Conservation (phyloP, 768 basidiomycete genomes). For the Lentinula boryana region DNA sequence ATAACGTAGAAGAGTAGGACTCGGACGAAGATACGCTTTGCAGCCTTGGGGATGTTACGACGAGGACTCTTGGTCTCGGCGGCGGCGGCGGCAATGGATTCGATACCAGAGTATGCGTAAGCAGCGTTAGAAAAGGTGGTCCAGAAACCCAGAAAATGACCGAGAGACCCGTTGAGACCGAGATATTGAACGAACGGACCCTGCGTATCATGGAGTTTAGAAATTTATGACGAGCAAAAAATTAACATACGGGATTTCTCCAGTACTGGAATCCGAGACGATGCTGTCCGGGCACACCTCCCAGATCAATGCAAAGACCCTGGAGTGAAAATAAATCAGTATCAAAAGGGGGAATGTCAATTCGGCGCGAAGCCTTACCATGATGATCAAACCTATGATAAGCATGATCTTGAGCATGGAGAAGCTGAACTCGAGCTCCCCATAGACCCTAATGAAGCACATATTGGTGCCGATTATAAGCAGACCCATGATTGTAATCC, state of each 20-base stretch:
- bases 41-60: constrained; percentile 58
- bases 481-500: constrained; percentile 7
- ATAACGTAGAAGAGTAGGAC: constrained; percentile 38
- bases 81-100: constrained; percentile 32
- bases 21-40: constrained; percentile 45
- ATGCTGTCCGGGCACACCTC: constrained; percentile 41
- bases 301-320: constrained; percentile 45
- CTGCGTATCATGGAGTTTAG: not conserved
- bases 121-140: constrained; percentile 21
- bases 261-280: constrained; percentile 46
- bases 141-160: constrained; percentile 47
- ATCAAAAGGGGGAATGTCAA: not conserved
- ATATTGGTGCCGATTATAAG: constrained; percentile 21
- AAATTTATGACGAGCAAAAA: no score
- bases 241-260: constrained; percentile 14
- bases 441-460: constrained; percentile 39
- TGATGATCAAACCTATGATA: constrained; percentile 28
- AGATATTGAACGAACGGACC: constrained; percentile 10
- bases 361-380: constrained; percentile 13
- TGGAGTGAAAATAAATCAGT: not conserved
- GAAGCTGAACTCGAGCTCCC: constrained; percentile 53
- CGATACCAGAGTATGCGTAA: constrained; percentile 64
- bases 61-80: constrained; percentile 63
- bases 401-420: constrained; percentile 41
- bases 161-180: constrained; percentile 12